Base-by-base conservation (phyloP, 805 yeast genomes). In the Candida hispaniensis region DNA sequence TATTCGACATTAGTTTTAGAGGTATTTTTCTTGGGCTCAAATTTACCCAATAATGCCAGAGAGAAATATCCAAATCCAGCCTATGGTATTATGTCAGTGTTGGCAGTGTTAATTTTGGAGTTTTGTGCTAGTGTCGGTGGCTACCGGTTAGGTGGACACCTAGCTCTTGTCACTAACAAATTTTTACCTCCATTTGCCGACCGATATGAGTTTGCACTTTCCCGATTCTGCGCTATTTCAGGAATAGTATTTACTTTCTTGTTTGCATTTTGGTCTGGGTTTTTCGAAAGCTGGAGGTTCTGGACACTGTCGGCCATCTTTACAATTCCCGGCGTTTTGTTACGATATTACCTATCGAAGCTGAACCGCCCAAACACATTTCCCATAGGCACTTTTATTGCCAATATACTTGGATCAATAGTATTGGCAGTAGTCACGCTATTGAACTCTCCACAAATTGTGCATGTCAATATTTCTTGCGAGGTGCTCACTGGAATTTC, bases 1-100 rank as follows among this genome's bases (percentile, higher is more conserved):
- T 81, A 80, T 47, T 75, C 93, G 2, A 60, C 83, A 0, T 57
- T 75, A 40, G 59, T 78, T 2, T 47, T 71, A 5, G 81, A 75
- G 42, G 52, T 69, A 2, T 74, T 75, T 45, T 18, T 32, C 2
- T 32, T 18, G 6, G 27, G 29, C 4, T 27, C 36, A 21, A 32
- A 34, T n/a, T 19, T 19, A 19, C 36, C 23, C 11, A 32, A 30
- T 19, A 30, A 21, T 4, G 20, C 34, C 26, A 30, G 22, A 7
- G 34, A 25, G 1, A 19, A 10, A 11, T 30, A 30, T 15, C 34
- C 34, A 3, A 22, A 30, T 11, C 26, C 26, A 2, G 34, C 26
- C 9, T 30, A 30, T 26, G 34, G 34, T 6, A 26, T 30, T 10
- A 11, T 15, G 34, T 15, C 18, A 2, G 34, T 30, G 8, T 21